phyloP scores from a whole-genome alignment of 2,329 filamentous ascomycete genomes.

The Bertia moriformis region DNA sequence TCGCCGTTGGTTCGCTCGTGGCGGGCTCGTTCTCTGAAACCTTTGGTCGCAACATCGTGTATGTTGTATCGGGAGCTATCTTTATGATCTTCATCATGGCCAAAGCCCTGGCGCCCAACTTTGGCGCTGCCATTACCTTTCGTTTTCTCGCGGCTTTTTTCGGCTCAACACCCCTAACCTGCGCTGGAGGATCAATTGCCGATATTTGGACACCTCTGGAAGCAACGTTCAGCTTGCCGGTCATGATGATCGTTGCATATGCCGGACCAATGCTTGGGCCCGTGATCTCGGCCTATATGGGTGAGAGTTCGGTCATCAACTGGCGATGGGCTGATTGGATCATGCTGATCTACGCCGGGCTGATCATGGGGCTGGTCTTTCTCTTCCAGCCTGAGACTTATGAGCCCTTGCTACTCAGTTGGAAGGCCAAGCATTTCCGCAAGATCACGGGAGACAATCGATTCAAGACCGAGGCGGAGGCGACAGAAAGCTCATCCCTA shows the following conservation, averaged over 20 bases:
- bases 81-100: neutral
- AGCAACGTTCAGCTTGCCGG: neutral
- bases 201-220: neutral
- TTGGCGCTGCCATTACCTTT: neutral
- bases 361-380: neutral
- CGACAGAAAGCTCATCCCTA: no score
- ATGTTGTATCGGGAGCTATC: neutral
- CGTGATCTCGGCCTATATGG: neutral
- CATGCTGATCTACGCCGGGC: neutral
- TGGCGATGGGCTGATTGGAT: neutral
- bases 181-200: neutral
- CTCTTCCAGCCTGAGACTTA: neutral
- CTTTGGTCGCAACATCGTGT: neutral
- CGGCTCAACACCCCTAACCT: neutral
- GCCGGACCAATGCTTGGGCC: neutral
- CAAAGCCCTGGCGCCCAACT: neutral
- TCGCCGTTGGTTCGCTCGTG: neutral
- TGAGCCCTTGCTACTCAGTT: neutral
- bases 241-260: neutral
- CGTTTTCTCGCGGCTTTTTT: neutral
- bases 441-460: neutral
- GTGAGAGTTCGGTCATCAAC: neutral
- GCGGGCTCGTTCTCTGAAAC: no score
- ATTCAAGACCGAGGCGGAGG: no score
- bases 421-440: neutral